Evolutionary conservation across 768 basidiomycete genomes (phyloP).

Genomic region (Gloeophyllum trabeum): DNA sequence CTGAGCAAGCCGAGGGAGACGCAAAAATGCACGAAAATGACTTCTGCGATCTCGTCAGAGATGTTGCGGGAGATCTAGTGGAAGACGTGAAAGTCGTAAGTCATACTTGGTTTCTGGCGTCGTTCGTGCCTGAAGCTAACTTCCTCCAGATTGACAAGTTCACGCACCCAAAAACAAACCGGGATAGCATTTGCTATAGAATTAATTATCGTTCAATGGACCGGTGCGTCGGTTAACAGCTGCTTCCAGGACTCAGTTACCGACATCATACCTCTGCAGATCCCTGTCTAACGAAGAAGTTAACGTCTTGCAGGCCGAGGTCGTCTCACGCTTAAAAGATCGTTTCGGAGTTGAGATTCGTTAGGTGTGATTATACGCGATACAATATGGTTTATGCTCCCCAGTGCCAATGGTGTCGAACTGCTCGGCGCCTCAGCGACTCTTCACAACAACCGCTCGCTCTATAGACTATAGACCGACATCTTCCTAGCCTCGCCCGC

Average conservation of each 20-base stretch:
- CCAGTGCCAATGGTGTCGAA: no score
- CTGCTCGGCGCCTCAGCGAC: no score
- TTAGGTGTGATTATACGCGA: slow-evolving; percentile 32
- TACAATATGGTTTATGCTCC: no score
- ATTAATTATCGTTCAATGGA: slow-evolving; percentile 97
- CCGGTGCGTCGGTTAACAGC: slow-evolving; percentile 34
- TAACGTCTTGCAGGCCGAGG: slow-evolving; percentile 62
- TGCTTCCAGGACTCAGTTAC: background rate
- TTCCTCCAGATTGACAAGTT: slow-evolving; percentile 76
- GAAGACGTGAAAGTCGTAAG: slow-evolving; percentile 82
- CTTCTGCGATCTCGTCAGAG: slow-evolving; percentile 90
- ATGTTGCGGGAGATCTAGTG: slow-evolving; percentile 84
- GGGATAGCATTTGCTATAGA: slow-evolving; percentile 76
- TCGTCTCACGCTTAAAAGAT: slow-evolving; percentile 42
- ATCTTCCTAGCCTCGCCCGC: no score
- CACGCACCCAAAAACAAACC: slow-evolving; percentile 75
- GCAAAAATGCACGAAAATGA: slow-evolving; percentile 80
- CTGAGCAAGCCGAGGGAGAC: slow-evolving; percentile 21
- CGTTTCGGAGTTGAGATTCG: slow-evolving; percentile 82
- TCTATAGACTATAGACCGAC: no score
- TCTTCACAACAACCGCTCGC: no score
- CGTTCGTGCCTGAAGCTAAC: background rate
- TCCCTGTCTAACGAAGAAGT: slow-evolving; percentile 85
- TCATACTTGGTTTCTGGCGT: background rate
- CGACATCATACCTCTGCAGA: slow-evolving; percentile 24